phyloP scores from a whole-genome alignment of 768 basidiomycete genomes.

The Lactarius sp. region DNA sequence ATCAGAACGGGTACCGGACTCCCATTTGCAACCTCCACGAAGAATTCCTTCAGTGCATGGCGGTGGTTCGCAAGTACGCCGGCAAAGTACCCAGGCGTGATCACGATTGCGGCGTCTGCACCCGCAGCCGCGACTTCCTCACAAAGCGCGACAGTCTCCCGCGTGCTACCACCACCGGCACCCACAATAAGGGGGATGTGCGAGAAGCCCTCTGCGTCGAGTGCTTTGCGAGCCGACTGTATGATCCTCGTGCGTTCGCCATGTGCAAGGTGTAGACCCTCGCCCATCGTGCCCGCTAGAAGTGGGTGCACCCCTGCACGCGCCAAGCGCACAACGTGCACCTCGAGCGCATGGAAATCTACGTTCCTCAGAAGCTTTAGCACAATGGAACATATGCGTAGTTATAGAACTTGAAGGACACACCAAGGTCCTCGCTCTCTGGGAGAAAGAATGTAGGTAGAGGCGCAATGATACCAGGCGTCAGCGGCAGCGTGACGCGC shows the following conservation, averaged over 20 bases:
- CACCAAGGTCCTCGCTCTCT: constrained; percentile 78
- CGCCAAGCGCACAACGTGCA: constrained; percentile 61
- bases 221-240: constrained; percentile 58
- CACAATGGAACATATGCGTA: not conserved
- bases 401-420: constrained; percentile 28
- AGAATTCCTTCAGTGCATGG: constrained; percentile 74
- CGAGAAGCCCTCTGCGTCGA: constrained; percentile 59
- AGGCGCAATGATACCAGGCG: constrained; percentile 77
- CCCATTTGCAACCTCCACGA: constrained; percentile 66
- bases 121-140: constrained; percentile 78
- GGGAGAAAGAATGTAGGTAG: constrained; percentile 81
- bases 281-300: constrained; percentile 80
- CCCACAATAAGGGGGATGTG: constrained; percentile 72
- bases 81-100: constrained; percentile 83
- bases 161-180: constrained; percentile 77
- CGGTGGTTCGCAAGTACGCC: constrained; percentile 59
- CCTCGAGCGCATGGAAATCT: constrained; percentile 67
- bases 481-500: constrained; percentile 49
- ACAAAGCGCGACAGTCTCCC: constrained; percentile 72
- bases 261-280: constrained; percentile 70
- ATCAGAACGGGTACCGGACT: constrained; percentile 85
- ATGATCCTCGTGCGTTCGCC: constrained; percentile 63
- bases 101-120: constrained; percentile 83
- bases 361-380: not conserved
- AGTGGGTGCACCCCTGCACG: constrained; percentile 65